Evolutionary conservation across 75 land plant genomes (phyloP).

Genomic region (Picea sitchensis): DNA sequence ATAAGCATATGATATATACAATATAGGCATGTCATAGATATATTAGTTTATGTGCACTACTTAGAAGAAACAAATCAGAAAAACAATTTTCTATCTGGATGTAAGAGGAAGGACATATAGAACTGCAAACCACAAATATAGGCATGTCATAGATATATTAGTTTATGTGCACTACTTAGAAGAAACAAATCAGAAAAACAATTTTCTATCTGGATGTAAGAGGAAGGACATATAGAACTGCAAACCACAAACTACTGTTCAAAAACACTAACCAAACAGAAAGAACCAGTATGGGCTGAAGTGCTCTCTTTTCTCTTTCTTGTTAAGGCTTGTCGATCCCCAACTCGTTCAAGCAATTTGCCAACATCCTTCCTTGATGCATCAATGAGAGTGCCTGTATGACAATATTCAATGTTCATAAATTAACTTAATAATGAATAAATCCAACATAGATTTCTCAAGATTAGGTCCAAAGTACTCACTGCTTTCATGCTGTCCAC

Average conservation of each 20-base stretch:
- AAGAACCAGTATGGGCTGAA: not conserved
- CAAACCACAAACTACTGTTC: not conserved
- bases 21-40: not conserved
- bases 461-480: slow-evolving; percentile 1
- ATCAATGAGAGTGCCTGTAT: slow-evolving; percentile 1
- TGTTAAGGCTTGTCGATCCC: not conserved
- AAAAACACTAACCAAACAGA: not conserved
- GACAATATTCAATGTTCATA: slow-evolving; percentile 1
- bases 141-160: not conserved
- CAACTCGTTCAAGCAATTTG: slow-evolving; percentile 8
- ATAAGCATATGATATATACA: not conserved
- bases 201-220: not conserved
- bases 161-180: not conserved
- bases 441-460: not conserved
- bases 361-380: slow-evolving; percentile 7
- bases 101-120: not conserved
- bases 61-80: not conserved
- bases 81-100: not conserved
- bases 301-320: not conserved
- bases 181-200: not conserved
- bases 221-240: not conserved
- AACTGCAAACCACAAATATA: slow-evolving; percentile 1
- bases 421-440: not conserved
- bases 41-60: no score
- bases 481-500: not conserved